Conservation (phyloP, 75 land plant genomes). For the Pinus tabuliformis region DNA sequence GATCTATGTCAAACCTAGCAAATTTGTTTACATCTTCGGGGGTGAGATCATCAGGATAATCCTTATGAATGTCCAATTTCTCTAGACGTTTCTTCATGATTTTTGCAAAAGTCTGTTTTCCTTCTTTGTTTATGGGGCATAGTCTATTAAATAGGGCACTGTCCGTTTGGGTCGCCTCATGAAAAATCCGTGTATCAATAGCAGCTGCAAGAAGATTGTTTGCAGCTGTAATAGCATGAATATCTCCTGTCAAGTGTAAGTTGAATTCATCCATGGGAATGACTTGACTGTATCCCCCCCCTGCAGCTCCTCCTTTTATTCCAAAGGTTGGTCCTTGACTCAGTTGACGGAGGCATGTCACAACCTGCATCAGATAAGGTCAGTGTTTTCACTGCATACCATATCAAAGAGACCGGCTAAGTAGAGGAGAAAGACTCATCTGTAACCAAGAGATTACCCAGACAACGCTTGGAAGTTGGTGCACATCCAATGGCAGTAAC, state of each 20-base stretch:
- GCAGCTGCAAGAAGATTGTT: conserved; percentile 97
- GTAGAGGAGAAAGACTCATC: no score
- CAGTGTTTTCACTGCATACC: no score
- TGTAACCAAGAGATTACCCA: no score
- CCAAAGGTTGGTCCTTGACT: conserved; percentile 99
- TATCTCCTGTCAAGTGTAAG: conserved; percentile 93
- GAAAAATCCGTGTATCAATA: conserved; percentile 89
- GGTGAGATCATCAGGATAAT: conserved; percentile 76
- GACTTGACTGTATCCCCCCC: conserved; percentile 98
- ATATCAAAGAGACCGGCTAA: no score
- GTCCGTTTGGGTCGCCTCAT: conserved; percentile 91
- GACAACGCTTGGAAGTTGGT: no score
- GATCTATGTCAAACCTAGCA: conserved; percentile 85
- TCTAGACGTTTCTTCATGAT: conserved; percentile 82
- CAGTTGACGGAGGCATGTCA: conserved; percentile 92
- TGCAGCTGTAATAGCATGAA: conserved; percentile 98
- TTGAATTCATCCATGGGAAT: conserved; percentile 99
- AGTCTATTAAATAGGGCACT: conserved; percentile 86
- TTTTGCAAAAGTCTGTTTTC: conserved; percentile 62
- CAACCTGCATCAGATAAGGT: conserved; percentile 46
- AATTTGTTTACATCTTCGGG: conserved; percentile 73
- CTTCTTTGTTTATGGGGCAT: conserved; percentile 93
- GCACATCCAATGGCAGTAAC: no score
- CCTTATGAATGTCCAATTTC: conserved; percentile 82
- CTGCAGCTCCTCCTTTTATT: conserved; percentile 98